Evolutionary conservation across 371 early-diverging fungal genomes (phyloP).

Genomic region (Batkoa obscura): DNA sequence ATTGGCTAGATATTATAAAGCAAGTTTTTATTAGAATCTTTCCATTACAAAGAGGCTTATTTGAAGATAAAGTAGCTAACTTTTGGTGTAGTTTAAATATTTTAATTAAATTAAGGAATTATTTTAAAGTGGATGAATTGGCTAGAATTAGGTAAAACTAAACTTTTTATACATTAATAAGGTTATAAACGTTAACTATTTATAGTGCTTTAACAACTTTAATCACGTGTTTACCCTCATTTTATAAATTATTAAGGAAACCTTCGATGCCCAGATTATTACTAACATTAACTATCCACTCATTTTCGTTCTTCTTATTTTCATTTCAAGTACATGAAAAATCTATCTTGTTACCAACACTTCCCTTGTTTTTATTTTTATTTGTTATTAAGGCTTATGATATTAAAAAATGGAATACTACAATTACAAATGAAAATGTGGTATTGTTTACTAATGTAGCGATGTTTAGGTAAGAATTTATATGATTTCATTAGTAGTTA

Average conservation of each 20-base stretch:
- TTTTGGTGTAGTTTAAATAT: conserved; percentile 87
- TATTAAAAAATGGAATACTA: no score
- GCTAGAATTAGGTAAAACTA: conserved; percentile 39
- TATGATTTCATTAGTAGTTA: no score
- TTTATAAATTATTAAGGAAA: conserved; percentile 27
- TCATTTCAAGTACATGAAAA: conserved; percentile 97
- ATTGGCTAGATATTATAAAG: conserved; percentile 19
- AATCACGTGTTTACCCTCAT: conserved; percentile 42
- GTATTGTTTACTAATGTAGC: no score
- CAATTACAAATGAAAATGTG: no score
- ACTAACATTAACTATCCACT: conserved; percentile 46
- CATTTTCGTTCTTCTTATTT: conserved; percentile 78
- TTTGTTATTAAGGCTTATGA: no score
- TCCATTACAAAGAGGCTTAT: conserved; percentile 82
- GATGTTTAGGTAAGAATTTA: no score
- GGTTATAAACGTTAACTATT: not conserved
- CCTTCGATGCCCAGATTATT: conserved; percentile 31
- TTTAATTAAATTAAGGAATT: conserved; percentile 50
- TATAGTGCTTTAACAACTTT: conserved; percentile 43
- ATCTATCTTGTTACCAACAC: conserved; percentile 59
- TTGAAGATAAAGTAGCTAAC: conserved; percentile 95
- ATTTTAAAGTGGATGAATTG: conserved; percentile 34
- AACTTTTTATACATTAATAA: not conserved
- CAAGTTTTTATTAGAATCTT: conserved; percentile 74
- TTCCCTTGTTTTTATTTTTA: no score